These are phyloP conservation scores for Aspergillus novoparasiticus DNA, from an alignment of 2,329 filamentous ascomycete species.

Conservation along the genomic window DNA sequence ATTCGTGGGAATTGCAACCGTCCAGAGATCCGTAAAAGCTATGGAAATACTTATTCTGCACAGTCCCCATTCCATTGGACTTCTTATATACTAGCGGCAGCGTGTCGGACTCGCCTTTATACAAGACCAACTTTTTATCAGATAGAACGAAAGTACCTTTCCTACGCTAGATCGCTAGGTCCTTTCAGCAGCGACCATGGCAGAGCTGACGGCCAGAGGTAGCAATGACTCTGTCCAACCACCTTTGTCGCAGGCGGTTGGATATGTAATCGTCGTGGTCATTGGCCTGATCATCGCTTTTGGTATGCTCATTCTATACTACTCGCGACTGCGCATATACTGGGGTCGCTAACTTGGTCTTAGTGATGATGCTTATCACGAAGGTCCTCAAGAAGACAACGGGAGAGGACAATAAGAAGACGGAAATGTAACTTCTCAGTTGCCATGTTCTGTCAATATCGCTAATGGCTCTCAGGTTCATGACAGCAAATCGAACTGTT, in stretches of 20 bases:
- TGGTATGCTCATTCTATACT: conserved; percentile 24
- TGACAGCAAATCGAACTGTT: conserved; percentile 56
- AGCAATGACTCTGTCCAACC: conserved; percentile 29
- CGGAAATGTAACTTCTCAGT: conserved; percentile 47
- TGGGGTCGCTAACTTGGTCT: neutral
- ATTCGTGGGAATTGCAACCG: neutral
- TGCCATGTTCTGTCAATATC: neutral
- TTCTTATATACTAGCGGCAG: neutral
- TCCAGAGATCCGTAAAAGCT: neutral
- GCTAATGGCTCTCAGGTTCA: conserved; percentile 43
- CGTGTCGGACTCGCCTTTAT: rapidly evolving
- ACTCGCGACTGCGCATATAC: neutral
- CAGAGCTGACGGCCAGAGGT: conserved; percentile 17
- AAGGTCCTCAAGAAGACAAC: conserved; percentile 52
- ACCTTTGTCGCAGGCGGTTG: conserved; percentile 42
- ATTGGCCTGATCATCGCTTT: conserved; percentile 46
- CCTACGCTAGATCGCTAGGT: too few species aligned
- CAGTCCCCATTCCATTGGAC: neutral
- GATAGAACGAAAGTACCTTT: too few species aligned
- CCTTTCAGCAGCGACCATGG: neutral
- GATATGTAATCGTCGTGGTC: conserved; percentile 47
- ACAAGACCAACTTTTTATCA: rapidly evolving
- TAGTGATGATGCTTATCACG: conserved; percentile 52
- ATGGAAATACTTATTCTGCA: neutral
- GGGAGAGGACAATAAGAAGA: conserved; percentile 56